phyloP scores from a whole-genome alignment of 1,284 basidiomycete species.

The Exobasidium cylindrosporum region DNA sequence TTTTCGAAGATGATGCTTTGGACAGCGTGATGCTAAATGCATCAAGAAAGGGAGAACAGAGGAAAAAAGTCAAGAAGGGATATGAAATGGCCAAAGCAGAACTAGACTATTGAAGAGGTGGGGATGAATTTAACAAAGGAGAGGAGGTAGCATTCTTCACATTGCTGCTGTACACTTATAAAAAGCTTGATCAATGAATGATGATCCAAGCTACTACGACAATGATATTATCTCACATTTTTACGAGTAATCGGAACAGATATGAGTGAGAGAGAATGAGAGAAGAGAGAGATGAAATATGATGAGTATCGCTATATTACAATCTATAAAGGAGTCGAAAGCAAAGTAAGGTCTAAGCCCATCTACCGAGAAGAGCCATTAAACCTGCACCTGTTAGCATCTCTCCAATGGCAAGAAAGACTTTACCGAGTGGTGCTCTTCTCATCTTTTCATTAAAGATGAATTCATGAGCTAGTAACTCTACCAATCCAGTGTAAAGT shows the following conservation, averaged over 20 bases:
- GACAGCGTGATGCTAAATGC: slow-evolving; percentile 17
- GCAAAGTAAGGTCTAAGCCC: slow-evolving; percentile 34
- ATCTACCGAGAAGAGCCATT: slow-evolving; percentile 57
- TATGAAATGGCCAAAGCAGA: neutral
- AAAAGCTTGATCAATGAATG: no score
- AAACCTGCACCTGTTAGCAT: slow-evolving; percentile 57
- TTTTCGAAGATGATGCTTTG: slow-evolving; percentile 20
- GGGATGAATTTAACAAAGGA: neutral
- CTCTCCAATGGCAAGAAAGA: slow-evolving; percentile 45
- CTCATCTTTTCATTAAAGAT: slow-evolving; percentile 56
- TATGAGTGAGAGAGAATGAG: neutral
- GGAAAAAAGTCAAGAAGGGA: neutral
- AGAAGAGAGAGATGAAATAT: neutral
- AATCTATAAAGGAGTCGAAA: neutral
- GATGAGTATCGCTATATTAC: no score
- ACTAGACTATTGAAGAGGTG: neutral
- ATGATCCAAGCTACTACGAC: no score
- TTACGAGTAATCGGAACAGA: neutral
- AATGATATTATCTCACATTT: no score
- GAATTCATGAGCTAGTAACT: slow-evolving; percentile 54
- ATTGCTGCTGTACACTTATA: no score
- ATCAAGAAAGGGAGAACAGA: neutral
- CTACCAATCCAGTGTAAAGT: slow-evolving; percentile 53
- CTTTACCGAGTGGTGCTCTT: slow-evolving; percentile 48
- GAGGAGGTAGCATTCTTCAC: neutral